Base-by-base conservation (phyloP, 2,329 filamentous ascomycete species). In the Aspergillus alliaceus region DNA sequence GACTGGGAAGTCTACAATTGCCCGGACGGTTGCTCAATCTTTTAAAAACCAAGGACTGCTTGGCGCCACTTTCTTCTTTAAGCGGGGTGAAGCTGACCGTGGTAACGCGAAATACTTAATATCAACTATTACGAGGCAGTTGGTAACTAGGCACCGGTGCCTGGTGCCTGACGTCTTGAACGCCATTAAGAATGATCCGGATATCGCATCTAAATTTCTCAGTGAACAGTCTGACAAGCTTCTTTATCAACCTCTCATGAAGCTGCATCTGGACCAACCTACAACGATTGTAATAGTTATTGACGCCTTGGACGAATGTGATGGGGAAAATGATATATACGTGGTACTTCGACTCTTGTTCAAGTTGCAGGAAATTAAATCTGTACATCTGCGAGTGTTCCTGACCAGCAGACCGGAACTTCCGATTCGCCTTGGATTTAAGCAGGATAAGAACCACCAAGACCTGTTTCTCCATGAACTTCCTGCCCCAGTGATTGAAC, bases 81-180 rank as follows among this genome's bases (percentile, higher is more conserved):
- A 18, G 68, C 72, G 66, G 57, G 75, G 73, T 2, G 75, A 77
- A 47, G 63, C 64, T 3, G 74, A 80, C 58, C 71, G 74, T 20
- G 69, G 72, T 4, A 70, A 68, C 34, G 68, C 71, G 1, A 60
- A 64, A n/a, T 67, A 64, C 42, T 68, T 82, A 32, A 71, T 82
- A 22, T 66, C 75, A 0, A 80, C 77, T 0, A 65, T 70, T 12
- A n/a, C 40, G 9, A 50, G 14, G n/a, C 64, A 69, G 31, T 47
- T 82, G 31, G 71, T 74, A 1, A 34, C 22, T 0, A 63, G 56
- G 11, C 56, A 74, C 12, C 72, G 75, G 15, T 39, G 54, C 2
- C 40, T 79, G 1, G 66, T 25, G 4, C 11, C 57, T 35, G 42
- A 22, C 20, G 42, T 72, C 8, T 51, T 53, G 24, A 57, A 66